Evolutionary conservation across 176 grass and related monocot species (phyloP), one percentile per base, ranked within the genome.

Genomic region (Oryza rufipogon): DNA sequence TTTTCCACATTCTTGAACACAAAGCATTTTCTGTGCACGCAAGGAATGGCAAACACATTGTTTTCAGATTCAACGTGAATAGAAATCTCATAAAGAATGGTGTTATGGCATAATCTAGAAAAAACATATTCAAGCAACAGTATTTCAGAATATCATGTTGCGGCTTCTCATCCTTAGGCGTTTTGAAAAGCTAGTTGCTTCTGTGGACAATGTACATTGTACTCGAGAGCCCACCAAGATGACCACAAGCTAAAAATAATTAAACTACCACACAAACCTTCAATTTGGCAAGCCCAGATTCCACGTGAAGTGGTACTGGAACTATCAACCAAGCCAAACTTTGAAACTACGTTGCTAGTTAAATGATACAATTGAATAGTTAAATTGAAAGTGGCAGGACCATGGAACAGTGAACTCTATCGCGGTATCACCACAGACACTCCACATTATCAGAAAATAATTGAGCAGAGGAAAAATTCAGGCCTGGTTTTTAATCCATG

Each of bases 131-230:
- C 6, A 74, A 47, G 1, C 19, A 80, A 36, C 56, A 9, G 71
- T 14, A 19, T 75, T 85, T 19, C 44, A 58, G 15, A 74, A 71
- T 26, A 25, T 70, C 52, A 81, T 33, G 17, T 81, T 89, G 30
- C 41, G 52, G 71, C 36, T 79, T 14, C 66, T 11, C 48, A 1
- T n/a, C 54, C 19, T 58, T 28, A 66, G 0, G 30, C 20, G 48
- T 13, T 64, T 76, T 33, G 25, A 72, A 23, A 66, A 71, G 10
- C 19, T 73, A 71, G 52, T 66, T 34, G 12, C 39, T 66, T 41
- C 3, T 54, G 25, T 65, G 20, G 23, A 61, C 20, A 85, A 71
- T 58, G 54, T 0, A n/a, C 54, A 58, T 58, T 76, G 19, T 15
- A 69, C 11, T 2, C 0, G 15, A 28, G 75, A 45, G 11, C 36